Evolutionary conservation across 2,329 filamentous ascomycete genomes (phyloP), one percentile per base, ranked within the genome.

Genomic region (Sarocladium strictum): DNA sequence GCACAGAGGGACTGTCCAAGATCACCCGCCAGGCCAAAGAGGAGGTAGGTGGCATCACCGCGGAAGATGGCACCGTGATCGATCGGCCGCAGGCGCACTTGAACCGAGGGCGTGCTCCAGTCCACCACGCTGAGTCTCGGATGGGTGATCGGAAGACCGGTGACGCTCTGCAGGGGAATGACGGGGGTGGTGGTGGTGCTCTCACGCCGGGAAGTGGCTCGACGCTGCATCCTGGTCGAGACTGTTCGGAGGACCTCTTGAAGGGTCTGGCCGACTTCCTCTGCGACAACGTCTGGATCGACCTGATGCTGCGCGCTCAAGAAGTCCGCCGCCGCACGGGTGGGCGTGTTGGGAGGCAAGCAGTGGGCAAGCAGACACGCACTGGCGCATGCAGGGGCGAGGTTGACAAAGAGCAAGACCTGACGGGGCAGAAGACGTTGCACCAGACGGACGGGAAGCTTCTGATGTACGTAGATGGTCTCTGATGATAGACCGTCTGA

Each of bases 101-200:
- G 19, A 21, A 43, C 19, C 19, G 38, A 43, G 6, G 38, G 9
- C 4, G 38, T 23, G 6, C 14, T 43, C 38, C 38, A 43, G 38
- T 43, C 19, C 7, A 43, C 14, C 7, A 43, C 67, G 3, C 61
- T 52, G 0, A 70, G 59, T 56, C 70, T 71, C n/a, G 68, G 65
- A 14, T 49, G 51, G 0, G 19, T n/a, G 15, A n/a, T n/a, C 14
- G 35, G 35, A 67, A 38, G 0, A 61, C 59, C 19, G 52, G 54
- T 21, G 57, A 55, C 26, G 66, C 54, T 7, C 56, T 55, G n/a
- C 62, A 57, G 10, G 60, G 56, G 47, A 52, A 38, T 7, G 7
- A 38, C 7, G 15, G 35, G 35, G n/a, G n/a, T n/a, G n/a, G n/a
- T n/a, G n/a, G n/a, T n/a, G 15, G 19, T n/a, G 6, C 15, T 5